These are phyloP conservation scores for Acanthamoeba healyi DNA, from an alignment of 208 protist species.

Conservation along the genomic window DNA sequence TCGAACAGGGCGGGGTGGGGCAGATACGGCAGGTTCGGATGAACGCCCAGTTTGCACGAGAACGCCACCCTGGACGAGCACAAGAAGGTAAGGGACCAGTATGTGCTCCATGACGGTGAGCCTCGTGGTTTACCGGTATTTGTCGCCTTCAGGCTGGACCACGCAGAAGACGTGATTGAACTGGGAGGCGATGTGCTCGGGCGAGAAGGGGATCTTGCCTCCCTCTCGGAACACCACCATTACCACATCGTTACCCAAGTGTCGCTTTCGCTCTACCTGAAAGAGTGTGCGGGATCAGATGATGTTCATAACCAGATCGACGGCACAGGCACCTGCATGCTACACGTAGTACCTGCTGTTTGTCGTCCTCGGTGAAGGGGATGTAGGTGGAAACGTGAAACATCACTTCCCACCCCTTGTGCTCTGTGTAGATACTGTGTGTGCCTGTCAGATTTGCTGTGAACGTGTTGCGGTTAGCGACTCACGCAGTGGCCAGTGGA, in stretches of 20 bases:
- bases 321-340: neutral
- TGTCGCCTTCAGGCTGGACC: constrained; percentile 58
- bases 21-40: constrained; percentile 71
- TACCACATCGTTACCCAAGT: constrained; percentile 86
- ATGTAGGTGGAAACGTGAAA: constrained; percentile 76
- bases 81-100: too few species aligned
- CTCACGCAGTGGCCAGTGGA: too few species aligned
- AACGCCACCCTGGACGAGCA: constrained; percentile 27
- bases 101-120: neutral
- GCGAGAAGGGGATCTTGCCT: constrained; percentile 73
- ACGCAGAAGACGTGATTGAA: constrained; percentile 81
- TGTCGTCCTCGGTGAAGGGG: constrained; percentile 35
- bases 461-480: neutral
- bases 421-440: constrained; percentile 45
- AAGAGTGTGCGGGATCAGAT: too few species aligned
- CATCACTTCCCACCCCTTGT: constrained; percentile 62
- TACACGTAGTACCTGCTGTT: constrained; percentile 78
- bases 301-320: too few species aligned
- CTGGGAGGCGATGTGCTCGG: constrained; percentile 79
- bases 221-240: constrained; percentile 83
- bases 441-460: constrained; percentile 40
- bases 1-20: constrained; percentile 70
- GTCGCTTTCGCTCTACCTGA: constrained; percentile 82
- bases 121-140: neutral
- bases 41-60: constrained; percentile 13